Evolutionary conservation across 139 green algal genomes (phyloP).

Genomic region (Micromonas commoda): DNA sequence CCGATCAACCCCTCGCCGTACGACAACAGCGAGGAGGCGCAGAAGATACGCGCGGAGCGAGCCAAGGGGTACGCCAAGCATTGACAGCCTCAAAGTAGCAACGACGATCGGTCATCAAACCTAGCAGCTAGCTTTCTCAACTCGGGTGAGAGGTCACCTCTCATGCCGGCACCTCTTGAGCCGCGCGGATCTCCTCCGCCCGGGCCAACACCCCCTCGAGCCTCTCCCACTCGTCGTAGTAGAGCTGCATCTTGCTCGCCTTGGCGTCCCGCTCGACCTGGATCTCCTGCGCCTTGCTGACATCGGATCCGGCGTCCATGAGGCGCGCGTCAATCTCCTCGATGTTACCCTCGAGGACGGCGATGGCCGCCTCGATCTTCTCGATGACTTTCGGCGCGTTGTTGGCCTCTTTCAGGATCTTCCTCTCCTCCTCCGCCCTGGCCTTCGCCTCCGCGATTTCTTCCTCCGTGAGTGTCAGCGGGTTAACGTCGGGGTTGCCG

Average conservation of each 20-base stretch:
- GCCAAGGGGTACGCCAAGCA: too few relatives aligned
- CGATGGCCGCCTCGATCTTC: conserved; percentile 20
- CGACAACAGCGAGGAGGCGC: too few relatives aligned
- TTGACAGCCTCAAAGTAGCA: background rate
- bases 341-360: conserved; percentile 11
- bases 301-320: background rate
- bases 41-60: too few relatives aligned
- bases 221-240: background rate
- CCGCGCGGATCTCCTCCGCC: background rate
- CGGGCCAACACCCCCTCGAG: background rate
- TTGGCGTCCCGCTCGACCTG: background rate
- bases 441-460: background rate
- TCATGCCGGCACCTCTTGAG: background rate
- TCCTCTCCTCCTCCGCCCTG: background rate
- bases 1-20: background rate
- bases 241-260: background rate
- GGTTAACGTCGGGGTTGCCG: background rate
- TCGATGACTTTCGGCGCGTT: conserved; percentile 15
- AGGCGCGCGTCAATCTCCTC: background rate
- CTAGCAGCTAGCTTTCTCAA: too few relatives aligned
- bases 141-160: background rate
- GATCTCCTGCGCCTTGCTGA: background rate
- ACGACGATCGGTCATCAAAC: background rate
- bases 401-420: conserved; percentile 1
- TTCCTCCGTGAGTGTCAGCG: background rate